These are phyloP conservation scores for Cladophialophora psammophila DNA, from an alignment of 2,329 filamentous ascomycete species.

Conservation along the genomic window DNA sequence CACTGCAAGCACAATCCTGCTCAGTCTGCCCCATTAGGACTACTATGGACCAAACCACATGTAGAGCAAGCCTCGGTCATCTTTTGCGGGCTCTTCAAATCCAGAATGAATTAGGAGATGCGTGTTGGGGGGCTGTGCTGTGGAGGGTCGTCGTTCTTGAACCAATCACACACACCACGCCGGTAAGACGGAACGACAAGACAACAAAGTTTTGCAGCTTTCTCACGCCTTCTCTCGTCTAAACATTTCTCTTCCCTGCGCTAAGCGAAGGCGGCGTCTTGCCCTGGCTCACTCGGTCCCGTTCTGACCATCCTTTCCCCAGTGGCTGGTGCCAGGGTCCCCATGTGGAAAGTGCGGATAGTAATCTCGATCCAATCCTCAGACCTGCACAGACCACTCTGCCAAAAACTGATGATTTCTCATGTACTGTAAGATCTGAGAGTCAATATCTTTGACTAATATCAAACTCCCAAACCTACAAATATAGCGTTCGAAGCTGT, in stretches of 20 bases:
- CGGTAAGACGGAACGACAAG: not conserved
- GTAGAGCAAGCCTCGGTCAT: not conserved
- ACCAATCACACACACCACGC: not conserved
- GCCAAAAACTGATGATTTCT: not conserved
- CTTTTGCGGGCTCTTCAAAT: not conserved
- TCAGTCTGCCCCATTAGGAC: not conserved
- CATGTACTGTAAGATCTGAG: not conserved
- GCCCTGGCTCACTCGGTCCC: not conserved
- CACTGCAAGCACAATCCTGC: not conserved
- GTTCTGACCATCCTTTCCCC: not conserved
- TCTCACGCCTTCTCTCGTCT: not conserved
- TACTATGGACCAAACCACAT: too few species aligned
- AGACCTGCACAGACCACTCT: not conserved
- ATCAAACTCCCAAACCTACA: not conserved
- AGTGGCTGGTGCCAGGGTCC: not conserved
- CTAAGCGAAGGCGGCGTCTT: not conserved
- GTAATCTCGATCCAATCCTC: not conserved
- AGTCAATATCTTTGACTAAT: not conserved
- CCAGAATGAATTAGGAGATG: not conserved
- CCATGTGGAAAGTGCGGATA: not conserved
- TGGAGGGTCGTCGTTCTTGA: conserved; percentile 1
- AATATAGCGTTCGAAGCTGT: too few species aligned
- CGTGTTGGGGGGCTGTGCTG: not conserved
- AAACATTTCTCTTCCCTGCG: not conserved
- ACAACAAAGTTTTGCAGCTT: not conserved